Conservation (phyloP, 139 green algal species). For the Picochlorum sp. region DNA sequence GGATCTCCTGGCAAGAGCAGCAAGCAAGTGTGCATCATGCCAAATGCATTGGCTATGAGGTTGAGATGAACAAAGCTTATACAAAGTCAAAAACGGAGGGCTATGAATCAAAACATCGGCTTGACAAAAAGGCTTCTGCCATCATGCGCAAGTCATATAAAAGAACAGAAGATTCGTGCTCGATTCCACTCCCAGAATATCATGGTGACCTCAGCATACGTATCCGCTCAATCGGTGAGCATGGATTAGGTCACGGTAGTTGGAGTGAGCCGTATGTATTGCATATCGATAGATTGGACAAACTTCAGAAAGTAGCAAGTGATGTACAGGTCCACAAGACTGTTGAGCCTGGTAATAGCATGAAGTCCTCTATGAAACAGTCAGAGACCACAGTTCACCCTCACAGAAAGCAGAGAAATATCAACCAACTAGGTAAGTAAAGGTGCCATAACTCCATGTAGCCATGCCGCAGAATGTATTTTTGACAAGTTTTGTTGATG, state of each 20-base stretch:
- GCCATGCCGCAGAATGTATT: too few relatives aligned
- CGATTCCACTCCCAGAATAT: neutral
- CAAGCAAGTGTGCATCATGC: slow-evolving; percentile 2
- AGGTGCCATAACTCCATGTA: too few relatives aligned
- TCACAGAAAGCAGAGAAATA: neutral
- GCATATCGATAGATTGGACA: neutral
- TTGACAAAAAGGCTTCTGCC: neutral
- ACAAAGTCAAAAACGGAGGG: too few relatives aligned
- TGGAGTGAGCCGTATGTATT: slow-evolving; percentile 36
- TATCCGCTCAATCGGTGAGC: slow-evolving; percentile 43
- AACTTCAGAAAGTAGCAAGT: too few relatives aligned
- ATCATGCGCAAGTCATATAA: neutral
- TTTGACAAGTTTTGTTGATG: too few relatives aligned
- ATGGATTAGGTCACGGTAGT: slow-evolving; percentile 41
- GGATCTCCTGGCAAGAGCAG: slow-evolving; percentile 22
- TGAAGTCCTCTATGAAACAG: neutral
- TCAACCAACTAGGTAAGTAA: neutral
- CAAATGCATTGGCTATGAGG: slow-evolving; percentile 31
- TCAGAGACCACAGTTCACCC: neutral
- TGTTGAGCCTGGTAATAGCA: neutral
- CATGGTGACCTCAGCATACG: slow-evolving; percentile 25
- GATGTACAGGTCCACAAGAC: too few relatives aligned
- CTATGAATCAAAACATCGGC: too few relatives aligned
- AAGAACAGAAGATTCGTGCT: slow-evolving; percentile 8
- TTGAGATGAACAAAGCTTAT: slow-evolving; percentile 15